Percentiles rank a stretch among this genome's conserved stretches.
These are phyloP conservation scores for Neofusicoccum ribis DNA, from an alignment of 2,329 filamentous ascomycete species.

Conservation along the genomic window DNA sequence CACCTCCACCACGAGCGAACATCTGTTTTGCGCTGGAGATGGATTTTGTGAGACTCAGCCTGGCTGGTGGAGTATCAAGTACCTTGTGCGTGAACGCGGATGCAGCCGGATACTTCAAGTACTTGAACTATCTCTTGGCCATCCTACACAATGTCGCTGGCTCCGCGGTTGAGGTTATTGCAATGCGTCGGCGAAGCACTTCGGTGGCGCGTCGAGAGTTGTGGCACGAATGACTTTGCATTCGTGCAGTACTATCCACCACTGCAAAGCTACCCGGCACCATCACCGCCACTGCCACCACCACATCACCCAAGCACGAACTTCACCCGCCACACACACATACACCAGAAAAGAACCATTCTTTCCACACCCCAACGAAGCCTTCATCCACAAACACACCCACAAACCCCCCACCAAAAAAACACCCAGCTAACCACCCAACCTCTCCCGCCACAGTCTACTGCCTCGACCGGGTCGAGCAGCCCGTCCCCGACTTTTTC, in stretches of 20 bases:
- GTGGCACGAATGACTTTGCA: no score
- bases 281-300: no score
- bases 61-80: not conserved
- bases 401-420: not conserved
- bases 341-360: no score
- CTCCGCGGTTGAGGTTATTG: not conserved
- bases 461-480: conserved; percentile 61
- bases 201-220: no score
- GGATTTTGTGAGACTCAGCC: not conserved
- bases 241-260: no score
- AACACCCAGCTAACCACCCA: not conserved
- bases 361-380: no score
- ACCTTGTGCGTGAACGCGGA: not conserved
- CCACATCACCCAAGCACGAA: no score
- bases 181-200: no score
- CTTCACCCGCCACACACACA: no score
- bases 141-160: no score
- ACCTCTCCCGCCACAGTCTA: conserved; percentile 50
- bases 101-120: not conserved
- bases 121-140: not conserved
- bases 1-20: not conserved
- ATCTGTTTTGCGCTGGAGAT: not conserved
- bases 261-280: no score
- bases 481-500: conserved; percentile 61
- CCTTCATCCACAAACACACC: not conserved